phyloP scores from a whole-genome alignment of 352 stramenopile species.

The Phytopythium aichiense region DNA sequence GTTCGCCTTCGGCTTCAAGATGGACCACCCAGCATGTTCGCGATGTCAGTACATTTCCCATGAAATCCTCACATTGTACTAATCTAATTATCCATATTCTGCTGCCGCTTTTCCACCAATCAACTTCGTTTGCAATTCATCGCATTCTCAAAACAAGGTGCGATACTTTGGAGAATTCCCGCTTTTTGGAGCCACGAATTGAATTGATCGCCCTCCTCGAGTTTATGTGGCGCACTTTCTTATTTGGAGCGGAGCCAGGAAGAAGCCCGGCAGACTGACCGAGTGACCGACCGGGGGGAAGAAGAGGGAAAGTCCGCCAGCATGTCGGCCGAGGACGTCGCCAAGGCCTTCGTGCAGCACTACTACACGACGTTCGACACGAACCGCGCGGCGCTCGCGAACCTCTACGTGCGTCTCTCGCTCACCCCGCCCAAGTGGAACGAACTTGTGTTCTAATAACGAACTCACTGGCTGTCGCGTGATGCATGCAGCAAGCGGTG shows the following conservation, averaged over 20 bases:
- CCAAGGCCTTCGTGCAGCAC: conserved; percentile 83
- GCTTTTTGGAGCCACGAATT: conserved; percentile 13
- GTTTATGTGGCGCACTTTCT: conserved; percentile 4
- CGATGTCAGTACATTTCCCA: no score
- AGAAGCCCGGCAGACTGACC: not conserved
- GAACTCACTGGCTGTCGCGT: no score
- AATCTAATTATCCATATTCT: not conserved
- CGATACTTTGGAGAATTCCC: not conserved
- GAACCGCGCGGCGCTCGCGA: conserved; percentile 67
- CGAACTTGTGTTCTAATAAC: not conserved
- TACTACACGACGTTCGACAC: conserved; percentile 87
- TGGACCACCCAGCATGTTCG: not conserved
- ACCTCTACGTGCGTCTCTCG: conserved; percentile 68
- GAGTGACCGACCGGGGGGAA: not conserved
- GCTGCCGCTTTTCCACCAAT: conserved; percentile 23
- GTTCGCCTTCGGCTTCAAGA: not conserved
- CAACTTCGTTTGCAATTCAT: not conserved
- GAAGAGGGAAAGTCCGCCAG: conserved; percentile 10
- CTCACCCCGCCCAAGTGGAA: not conserved
- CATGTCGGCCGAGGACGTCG: conserved; percentile 85
- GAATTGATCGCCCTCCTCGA: conserved; percentile 8
- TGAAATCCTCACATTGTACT: not conserved
- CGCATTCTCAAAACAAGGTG: conserved; percentile 9
- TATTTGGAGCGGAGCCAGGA: conserved; percentile 7
- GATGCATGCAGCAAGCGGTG: conserved; percentile 43